A percentile compares a stretch with the other conserved stretches of the same genome.
Evolutionary conservation across 208 protist species (phyloP).

Genomic region (Crithidia bombi): DNA sequence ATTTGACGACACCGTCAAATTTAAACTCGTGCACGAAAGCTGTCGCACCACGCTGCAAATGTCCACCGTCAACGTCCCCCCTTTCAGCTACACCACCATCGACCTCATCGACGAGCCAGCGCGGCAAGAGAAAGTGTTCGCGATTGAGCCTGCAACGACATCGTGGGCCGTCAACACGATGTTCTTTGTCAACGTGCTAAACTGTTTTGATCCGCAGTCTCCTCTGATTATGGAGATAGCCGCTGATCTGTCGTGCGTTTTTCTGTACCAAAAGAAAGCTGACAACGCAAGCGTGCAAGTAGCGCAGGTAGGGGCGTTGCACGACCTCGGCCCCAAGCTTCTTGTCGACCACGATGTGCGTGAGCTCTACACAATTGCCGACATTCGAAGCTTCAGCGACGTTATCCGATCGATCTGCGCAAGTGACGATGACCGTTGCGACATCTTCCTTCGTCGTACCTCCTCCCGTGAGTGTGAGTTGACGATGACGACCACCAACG

Average conservation of each 20-base stretch:
- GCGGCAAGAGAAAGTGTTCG: conserved; percentile 9
- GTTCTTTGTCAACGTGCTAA: conserved; percentile 46
- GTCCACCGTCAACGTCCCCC: conserved; percentile 52
- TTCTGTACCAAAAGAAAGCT: conserved; percentile 45
- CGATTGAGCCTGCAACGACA: conserved; percentile 24
- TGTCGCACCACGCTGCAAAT: conserved; percentile 22
- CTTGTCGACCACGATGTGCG: conserved; percentile 51
- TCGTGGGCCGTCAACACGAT: conserved; percentile 55
- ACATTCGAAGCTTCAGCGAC: conserved; percentile 58
- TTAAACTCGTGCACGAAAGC: conserved; percentile 32
- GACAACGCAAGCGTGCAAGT: conserved; percentile 43
- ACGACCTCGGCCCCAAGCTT: conserved; percentile 70
- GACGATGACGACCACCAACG: conserved; percentile 38
- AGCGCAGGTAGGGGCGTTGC: conserved; percentile 50
- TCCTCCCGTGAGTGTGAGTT: conserved; percentile 30
- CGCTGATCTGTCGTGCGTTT: conserved; percentile 39
- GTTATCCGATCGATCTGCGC: conserved; percentile 43
- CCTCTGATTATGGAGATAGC: conserved; percentile 48
- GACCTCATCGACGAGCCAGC: conserved; percentile 27
- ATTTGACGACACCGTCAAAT: conserved; percentile 55
- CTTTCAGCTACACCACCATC: conserved; percentile 67
- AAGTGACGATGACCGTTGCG: conserved; percentile 54
- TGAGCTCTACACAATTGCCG: conserved; percentile 46
- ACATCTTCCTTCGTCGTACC: conserved; percentile 43
- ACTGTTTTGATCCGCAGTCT: conserved; percentile 51